Conservation (phyloP, 129 eudicot species). For the Deinandra increscens region DNA sequence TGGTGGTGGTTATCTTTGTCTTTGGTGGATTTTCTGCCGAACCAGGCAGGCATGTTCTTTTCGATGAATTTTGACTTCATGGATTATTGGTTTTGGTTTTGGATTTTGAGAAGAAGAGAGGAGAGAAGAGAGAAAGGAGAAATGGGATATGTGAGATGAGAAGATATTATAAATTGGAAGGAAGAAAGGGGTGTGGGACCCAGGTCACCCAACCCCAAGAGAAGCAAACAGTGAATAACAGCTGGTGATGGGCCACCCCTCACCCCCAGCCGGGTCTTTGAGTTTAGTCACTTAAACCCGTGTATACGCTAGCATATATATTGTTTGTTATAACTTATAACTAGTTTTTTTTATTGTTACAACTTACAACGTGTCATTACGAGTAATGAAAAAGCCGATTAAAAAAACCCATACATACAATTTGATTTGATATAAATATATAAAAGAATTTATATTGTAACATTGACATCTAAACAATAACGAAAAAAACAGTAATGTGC, state of each 20-base stretch:
- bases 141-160: neutral
- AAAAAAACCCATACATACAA: too few relatives aligned
- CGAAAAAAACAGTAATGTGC: too few relatives aligned
- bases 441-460: too few relatives aligned
- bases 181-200: neutral
- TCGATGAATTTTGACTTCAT: constrained; percentile 34
- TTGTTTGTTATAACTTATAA: too few relatives aligned
- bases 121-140: neutral
- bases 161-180: constrained; percentile 27
- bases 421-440: too few relatives aligned
- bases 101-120: neutral
- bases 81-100: too few relatives aligned
- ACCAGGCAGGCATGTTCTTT: constrained; percentile 81
- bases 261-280: constrained; percentile 6
- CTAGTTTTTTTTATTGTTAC: too few relatives aligned
- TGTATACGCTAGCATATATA: neutral
- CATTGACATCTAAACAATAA: too few relatives aligned
- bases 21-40: constrained; percentile 59
- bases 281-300: constrained; percentile 31
- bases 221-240: constrained; percentile 22
- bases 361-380: too few relatives aligned
- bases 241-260: constrained; percentile 24
- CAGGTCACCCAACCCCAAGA: neutral
- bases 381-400: too few relatives aligned
- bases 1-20: constrained; percentile 44